Percentiles rank a stretch among this genome's conserved stretches.
phyloP scores from a whole-genome alignment of 805 yeast species.

The Kuraishia cidri region DNA sequence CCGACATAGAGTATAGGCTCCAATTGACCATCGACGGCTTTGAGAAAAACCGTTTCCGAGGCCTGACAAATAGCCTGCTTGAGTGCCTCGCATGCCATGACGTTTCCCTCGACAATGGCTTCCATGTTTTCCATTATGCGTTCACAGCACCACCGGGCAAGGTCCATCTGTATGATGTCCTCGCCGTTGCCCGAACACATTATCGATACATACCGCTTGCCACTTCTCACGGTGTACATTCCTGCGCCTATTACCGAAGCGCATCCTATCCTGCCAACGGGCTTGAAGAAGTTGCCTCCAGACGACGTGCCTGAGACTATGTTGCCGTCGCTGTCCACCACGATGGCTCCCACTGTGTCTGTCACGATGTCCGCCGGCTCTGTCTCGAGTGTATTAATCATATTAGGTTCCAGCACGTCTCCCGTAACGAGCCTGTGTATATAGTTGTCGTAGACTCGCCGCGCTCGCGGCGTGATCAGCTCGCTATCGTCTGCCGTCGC shows the following conservation, averaged over 20 bases:
- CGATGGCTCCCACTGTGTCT: constrained; percentile 38
- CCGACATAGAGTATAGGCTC: constrained; percentile 14
- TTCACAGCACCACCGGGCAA: constrained; percentile 24
- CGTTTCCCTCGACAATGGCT: constrained; percentile 9
- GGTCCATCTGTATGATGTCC: constrained; percentile 34
- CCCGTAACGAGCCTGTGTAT: not conserved
- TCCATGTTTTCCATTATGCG: constrained; percentile 6
- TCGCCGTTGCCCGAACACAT: constrained; percentile 52
- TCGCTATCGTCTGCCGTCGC: not conserved
- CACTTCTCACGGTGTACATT: constrained; percentile 15
- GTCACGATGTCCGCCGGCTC: constrained; percentile 9
- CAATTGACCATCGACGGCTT: constrained; percentile 9
- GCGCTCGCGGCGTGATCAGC: not conserved
- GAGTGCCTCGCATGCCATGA: constrained; percentile 10
- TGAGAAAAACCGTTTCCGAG: constrained; percentile 7
- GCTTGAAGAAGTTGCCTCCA: constrained; percentile 44
- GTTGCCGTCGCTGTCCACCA: constrained; percentile 8
- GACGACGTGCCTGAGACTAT: constrained; percentile 30
- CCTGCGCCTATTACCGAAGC: constrained; percentile 43
- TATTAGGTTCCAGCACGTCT: not conserved
- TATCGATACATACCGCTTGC: constrained; percentile 15
- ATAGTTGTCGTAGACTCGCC: not conserved
- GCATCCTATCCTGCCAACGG: constrained; percentile 43
- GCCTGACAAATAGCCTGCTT: constrained; percentile 8
- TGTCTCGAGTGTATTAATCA: no score